A percentile compares a stretch with the other conserved stretches of the same genome.
phyloP scores from a whole-genome alignment of 371 early-diverging fungal genomes.

The Choanephora cucurbitarum region DNA sequence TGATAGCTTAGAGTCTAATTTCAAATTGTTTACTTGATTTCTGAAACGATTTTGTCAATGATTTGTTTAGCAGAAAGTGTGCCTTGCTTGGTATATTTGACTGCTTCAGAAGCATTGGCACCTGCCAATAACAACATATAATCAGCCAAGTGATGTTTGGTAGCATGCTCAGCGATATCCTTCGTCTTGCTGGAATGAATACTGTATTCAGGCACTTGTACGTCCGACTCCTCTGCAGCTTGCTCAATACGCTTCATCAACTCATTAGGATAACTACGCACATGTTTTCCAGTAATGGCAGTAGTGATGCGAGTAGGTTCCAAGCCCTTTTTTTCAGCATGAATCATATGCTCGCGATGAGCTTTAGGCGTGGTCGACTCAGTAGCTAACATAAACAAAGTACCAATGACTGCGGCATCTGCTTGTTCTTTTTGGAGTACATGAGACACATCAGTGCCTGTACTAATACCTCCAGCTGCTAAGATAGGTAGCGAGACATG shows the following conservation, averaged over 20 bases:
- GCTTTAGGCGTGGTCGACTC: constrained; percentile 33
- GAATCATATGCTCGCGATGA: constrained; percentile 31
- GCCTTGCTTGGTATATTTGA: constrained; percentile 36
- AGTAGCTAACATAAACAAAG: constrained; percentile 41
- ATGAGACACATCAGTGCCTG: constrained; percentile 22
- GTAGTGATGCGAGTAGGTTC: constrained; percentile 30
- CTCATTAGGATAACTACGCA: constrained; percentile 38
- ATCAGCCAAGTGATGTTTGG: constrained; percentile 23
- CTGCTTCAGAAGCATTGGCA: constrained; percentile 25
- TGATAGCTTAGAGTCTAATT: too few relatives aligned
- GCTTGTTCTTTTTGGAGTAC: constrained; percentile 24
- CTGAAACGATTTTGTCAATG: constrained; percentile 31
- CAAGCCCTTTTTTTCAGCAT: constrained; percentile 3
- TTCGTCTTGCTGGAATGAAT: constrained; percentile 46
- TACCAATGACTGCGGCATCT: constrained; percentile 46
- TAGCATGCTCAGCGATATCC: constrained; percentile 39
- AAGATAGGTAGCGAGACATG: constrained; percentile 28
- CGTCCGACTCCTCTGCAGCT: not conserved
- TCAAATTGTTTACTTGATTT: constrained; percentile 8
- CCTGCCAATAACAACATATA: constrained; percentile 42
- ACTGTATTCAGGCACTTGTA: constrained; percentile 35
- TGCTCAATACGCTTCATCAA: constrained; percentile 37
- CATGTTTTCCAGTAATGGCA: constrained; percentile 37
- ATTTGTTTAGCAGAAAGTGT: constrained; percentile 33
- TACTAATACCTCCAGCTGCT: constrained; percentile 49